Conservation (phyloP, 306 rosid genomes). For the Acacia crassicarpa region DNA sequence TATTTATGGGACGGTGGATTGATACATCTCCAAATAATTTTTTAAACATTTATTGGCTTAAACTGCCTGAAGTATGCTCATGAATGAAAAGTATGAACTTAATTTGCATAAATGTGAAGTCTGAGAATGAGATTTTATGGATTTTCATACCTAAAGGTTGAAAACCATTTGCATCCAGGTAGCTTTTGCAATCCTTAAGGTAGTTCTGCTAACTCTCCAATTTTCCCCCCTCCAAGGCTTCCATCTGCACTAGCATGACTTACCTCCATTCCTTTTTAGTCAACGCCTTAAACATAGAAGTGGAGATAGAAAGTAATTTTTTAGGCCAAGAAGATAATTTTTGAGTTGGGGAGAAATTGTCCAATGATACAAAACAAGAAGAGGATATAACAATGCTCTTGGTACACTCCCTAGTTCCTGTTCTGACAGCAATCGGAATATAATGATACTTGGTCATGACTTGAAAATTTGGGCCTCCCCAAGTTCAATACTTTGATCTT, state of each 20-base stretch:
- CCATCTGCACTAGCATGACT: not conserved
- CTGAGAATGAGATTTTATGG: not conserved
- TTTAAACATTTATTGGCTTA: not conserved
- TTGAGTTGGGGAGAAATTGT: not conserved
- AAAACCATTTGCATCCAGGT: not conserved
- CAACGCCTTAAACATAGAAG: not conserved
- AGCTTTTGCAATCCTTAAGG: not conserved
- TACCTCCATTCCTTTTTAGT: not conserved
- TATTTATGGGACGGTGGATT: slow-evolving; percentile 8
- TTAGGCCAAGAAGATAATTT: not conserved
- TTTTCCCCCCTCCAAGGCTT: not conserved
- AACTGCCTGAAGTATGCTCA: not conserved
- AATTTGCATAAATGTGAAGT: not conserved
- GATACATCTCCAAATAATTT: not conserved
- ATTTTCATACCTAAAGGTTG: not conserved
- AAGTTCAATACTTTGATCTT: not conserved
- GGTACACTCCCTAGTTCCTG: not conserved
- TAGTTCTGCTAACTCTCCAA: not conserved
- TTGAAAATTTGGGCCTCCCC: not conserved
- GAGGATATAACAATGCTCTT: not conserved
- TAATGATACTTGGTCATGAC: not conserved
- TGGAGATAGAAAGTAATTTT: not conserved
- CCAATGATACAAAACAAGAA: not conserved
- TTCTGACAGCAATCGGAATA: not conserved
- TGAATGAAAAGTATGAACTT: not conserved